phyloP scores from a whole-genome alignment of 768 basidiomycete genomes.

The Lactarius akahatsu region DNA sequence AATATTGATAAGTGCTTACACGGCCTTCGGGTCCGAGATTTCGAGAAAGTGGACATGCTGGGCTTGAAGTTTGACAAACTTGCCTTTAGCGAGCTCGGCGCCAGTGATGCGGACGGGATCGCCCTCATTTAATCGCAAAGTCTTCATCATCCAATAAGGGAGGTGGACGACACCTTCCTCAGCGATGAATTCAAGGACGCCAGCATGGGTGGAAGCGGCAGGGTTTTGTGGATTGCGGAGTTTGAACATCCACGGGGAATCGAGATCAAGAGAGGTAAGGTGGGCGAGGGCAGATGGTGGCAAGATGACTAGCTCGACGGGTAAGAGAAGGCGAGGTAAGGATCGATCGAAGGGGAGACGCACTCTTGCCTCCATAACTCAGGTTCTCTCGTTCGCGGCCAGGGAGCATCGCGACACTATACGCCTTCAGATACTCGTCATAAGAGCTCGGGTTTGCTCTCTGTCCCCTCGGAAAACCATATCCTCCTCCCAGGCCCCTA shows the following conservation, averaged over 20 bases:
- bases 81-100: conserved; percentile 84
- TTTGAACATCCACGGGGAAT: conserved; percentile 94
- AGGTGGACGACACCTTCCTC: conserved; percentile 94
- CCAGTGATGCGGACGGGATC: conserved; percentile 94
- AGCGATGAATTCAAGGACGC: conserved; percentile 98
- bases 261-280: conserved; percentile 83
- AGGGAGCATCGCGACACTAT: conserved; percentile 92
- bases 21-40: conserved; percentile 95
- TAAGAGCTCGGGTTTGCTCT: conserved; percentile 69
- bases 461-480: conserved; percentile 44
- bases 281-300: conserved; percentile 92
- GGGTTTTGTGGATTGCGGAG: conserved; percentile 86
- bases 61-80: conserved; percentile 94
- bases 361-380: conserved; percentile 96
- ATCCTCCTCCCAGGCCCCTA: conserved; percentile 56
- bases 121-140: conserved; percentile 87
- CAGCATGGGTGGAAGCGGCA: conserved; percentile 87
- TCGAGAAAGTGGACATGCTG: conserved; percentile 95
- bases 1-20: conserved; percentile 55
- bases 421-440: conserved; percentile 92
- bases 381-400: conserved; percentile 85
- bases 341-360: conserved; percentile 41
- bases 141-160: conserved; percentile 99
- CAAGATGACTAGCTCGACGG: conserved; percentile 76
- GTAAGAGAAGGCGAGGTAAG: conserved; percentile 17